Evolutionary conservation across 352 stramenopile genomes (phyloP), one percentile per base, ranked within the genome.

Genomic region (Plasmopara halstedii): DNA sequence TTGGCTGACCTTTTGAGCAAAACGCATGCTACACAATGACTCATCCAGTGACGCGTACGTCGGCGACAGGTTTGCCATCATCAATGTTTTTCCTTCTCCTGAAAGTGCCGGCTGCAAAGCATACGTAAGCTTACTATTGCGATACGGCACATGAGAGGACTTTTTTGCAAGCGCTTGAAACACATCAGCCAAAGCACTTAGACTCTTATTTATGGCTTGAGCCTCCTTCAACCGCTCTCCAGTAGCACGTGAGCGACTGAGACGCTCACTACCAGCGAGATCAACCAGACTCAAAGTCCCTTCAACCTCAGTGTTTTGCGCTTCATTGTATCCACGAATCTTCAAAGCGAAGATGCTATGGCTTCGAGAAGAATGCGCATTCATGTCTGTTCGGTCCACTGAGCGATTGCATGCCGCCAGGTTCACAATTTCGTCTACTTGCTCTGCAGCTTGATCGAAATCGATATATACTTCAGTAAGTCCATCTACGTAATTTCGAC

Each of bases 41-140:
- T 99, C 97, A 56, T 96, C 83, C 26, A 97, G 73, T 46, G 94
- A 98, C 35, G 82, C 71, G 21, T 87, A 77, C 15, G 95, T 98
- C 3, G 97, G 96, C 57, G 91, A 98, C 20, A 99, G 66, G 63
- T 99, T 99, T 32, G 99, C 96, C 81, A 99, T 98, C 96, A 99
- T 99, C 31, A 99, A 76, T 52, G 96, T 98, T 75, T 99, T 99
- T 32, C 96, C 96, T 70, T 99, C 95, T 8, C 96, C 96, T 51
- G 93, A 97, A 5, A 99, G 83, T 51, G 94, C 97, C 40, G 97
- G 95, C 73, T 99, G 96, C 17, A 99, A 78, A 29, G 99, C 83
- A 64, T 99, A 98, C 18, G 97, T 99, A 17, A 99, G 76, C 66
- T 99, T 99, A 29, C 84, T 98, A 70, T 99, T 99, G 39, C 97